Evolutionary conservation across 202 grass and related monocot genomes (phyloP), one percentile per base, ranked within the genome.

Genomic region (Bolboschoenoplectus hybrid): DNA sequence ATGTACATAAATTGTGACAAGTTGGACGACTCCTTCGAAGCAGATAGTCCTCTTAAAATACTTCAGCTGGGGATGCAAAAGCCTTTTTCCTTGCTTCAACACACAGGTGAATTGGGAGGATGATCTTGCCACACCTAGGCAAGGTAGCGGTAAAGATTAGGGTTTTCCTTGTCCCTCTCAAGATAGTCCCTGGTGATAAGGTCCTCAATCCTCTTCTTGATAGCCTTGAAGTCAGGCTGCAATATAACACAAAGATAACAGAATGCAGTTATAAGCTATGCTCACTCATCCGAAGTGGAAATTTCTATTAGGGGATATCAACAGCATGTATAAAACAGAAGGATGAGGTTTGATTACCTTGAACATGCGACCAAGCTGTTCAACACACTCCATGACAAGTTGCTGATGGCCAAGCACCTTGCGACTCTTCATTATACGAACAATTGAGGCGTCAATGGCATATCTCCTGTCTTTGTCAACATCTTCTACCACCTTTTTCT

Each of bases 401-500:
- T 96, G 93, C 9, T 95, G 94, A 90, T 97, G 97, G 14, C 88
- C 81, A 84, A 99, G 89, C 67, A 97, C 89, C 87, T 99, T 99
- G 46, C 97, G 93, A 40, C 93, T 96, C 73, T 99, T 99, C 97
- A 99, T 99, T 67, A 99, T 97, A 61, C 97, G 93, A 44, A 99
- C 97, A 81, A 99, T 92, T 35, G 97, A 94, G 16, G 97, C 97
- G 89, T 99, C 93, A 34, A 99, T 99, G 3, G 96, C 96, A 63
- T 98, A 98, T 75, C 96, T 92, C 85, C 96, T 86, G 68, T 98
- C 96, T 61, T 98, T 98, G 89, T 98, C 96, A 85, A 98, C 96
- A 5, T 98, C 96, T 90, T 98, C 96, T 26, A 98, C 91, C 56
- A 98, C 96, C 78, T 98, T 98, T 87, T 98, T 98, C 90, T 98